These are phyloP conservation scores for Alternaria brassicicola DNA, from an alignment of 2,329 filamentous ascomycete genomes.

Conservation along the genomic window DNA sequence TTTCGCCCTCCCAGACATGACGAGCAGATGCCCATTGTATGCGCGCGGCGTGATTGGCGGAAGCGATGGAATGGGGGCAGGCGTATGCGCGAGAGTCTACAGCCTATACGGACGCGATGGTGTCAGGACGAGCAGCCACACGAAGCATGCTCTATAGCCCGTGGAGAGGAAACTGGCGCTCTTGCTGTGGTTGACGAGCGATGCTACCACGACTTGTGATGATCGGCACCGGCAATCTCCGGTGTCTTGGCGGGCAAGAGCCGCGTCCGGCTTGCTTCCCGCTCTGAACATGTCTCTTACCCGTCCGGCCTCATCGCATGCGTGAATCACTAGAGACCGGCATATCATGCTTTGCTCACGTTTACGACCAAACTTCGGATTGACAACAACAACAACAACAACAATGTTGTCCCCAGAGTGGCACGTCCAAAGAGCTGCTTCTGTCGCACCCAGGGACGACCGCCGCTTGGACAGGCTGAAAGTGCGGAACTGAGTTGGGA, in stretches of 20 bases:
- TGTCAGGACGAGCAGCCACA: constrained; percentile 10
- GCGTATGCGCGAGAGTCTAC: neutral
- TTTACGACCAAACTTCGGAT: neutral
- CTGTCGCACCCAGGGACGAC: neutral
- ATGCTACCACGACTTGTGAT: constrained; percentile 10
- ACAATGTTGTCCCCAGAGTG: neutral
- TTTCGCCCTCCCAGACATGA: constrained; percentile 56
- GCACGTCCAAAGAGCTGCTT: neutral
- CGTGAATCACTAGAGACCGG: neutral
- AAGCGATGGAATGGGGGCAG: neutral
- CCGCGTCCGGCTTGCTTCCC: neutral
- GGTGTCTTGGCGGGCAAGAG: constrained; percentile 6
- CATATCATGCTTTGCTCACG: neutral
- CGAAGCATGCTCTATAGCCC: constrained; percentile 20
- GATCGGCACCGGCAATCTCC: constrained; percentile 10
- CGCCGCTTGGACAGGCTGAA: too few relatives aligned
- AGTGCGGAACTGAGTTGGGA: neutral
- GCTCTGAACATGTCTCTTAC: neutral
- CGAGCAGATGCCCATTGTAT: constrained; percentile 56
- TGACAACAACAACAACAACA: too few relatives aligned
- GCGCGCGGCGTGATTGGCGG: constrained; percentile 9
- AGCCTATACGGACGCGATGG: constrained; percentile 4
- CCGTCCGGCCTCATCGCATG: neutral
- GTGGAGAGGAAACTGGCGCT: constrained; percentile 22
- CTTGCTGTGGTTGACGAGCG: neutral